A percentile compares a stretch with the other conserved stretches of the same genome.
These are phyloP conservation scores for Sanghuangporus sanghuang DNA, from an alignment of 1,284 basidiomycete genomes.

Conservation along the genomic window DNA sequence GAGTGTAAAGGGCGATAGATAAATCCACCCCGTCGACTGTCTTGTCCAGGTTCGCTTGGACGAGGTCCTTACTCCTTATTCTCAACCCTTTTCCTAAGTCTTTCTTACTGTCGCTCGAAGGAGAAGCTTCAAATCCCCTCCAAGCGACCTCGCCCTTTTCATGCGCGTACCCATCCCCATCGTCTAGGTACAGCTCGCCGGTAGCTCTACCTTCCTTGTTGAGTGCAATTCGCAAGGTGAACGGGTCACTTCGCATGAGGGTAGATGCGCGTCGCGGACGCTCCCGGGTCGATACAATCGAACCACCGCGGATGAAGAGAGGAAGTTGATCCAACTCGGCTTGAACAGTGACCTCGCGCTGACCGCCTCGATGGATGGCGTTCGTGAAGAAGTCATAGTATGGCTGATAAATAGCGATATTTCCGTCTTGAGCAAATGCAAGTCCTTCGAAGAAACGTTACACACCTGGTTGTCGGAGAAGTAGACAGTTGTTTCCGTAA, in stretches of 20 bases:
- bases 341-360: constrained; percentile 67
- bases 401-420: constrained; percentile 41
- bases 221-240: constrained; percentile 86
- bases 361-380: constrained; percentile 57
- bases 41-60: constrained; percentile 34
- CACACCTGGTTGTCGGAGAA: constrained; percentile 81
- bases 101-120: constrained; percentile 34
- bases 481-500: constrained; percentile 72
- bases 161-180: constrained; percentile 75
- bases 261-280: constrained; percentile 82
- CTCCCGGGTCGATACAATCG: constrained; percentile 83
- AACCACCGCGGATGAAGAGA: constrained; percentile 88
- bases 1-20: constrained; percentile 37
- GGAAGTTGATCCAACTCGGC: constrained; percentile 81
- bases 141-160: constrained; percentile 79
- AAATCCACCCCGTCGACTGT: constrained; percentile 46
- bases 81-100: constrained; percentile 28
- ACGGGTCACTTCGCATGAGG: constrained; percentile 89
- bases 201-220: constrained; percentile 58
- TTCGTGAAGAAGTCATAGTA: constrained; percentile 94
- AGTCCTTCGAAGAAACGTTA: constrained; percentile 1
- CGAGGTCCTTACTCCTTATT: constrained; percentile 55
- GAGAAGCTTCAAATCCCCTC: constrained; percentile 61
- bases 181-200: constrained; percentile 94
- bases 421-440: background rate